A percentile compares a stretch with the other conserved stretches of the same genome.
phyloP scores from a whole-genome alignment of 2,329 filamentous ascomycete genomes.

The Paecilomyces sp. region DNA sequence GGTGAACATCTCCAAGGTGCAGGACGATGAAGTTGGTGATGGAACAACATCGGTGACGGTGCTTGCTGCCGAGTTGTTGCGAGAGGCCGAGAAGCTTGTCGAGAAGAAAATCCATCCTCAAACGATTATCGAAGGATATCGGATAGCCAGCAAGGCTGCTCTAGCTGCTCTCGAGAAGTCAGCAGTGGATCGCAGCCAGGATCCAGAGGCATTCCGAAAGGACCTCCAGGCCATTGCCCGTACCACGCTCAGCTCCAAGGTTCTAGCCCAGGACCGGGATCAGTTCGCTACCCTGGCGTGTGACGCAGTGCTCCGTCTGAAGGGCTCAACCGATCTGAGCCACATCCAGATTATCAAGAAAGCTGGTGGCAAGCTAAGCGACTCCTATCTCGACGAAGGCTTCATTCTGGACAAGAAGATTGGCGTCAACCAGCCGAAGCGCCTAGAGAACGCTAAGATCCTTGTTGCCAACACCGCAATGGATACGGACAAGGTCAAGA shows the following conservation, averaged over 20 bases:
- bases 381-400: constrained; percentile 95
- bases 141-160: constrained; percentile 89
- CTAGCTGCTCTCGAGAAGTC: constrained; percentile 74
- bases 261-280: constrained; percentile 85
- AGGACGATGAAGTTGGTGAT: constrained; percentile 97
- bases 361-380: constrained; percentile 91
- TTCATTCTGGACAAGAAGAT: constrained; percentile 99
- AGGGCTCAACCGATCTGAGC: constrained; percentile 85
- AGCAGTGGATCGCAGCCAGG: constrained; percentile 83
- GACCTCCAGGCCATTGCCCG: constrained; percentile 86
- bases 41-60: constrained; percentile 98
- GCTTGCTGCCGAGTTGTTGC: constrained; percentile 84
- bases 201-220: constrained; percentile 75
- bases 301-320: constrained; percentile 84
- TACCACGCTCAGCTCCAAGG: constrained; percentile 95
- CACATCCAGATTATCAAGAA: constrained; percentile 99
- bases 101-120: constrained; percentile 98
- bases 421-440: constrained; percentile 95
- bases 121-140: constrained; percentile 98
- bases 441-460: constrained; percentile 96
- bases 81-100: constrained; percentile 94
- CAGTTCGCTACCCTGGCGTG: constrained; percentile 86
- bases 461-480: constrained; percentile 96
- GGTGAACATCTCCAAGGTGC: constrained; percentile 98
- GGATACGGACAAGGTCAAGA: constrained; percentile 99